Evolutionary conservation across 106 monocot genomes (phyloP).

Genomic region (Acanthochlamys bracteata): DNA sequence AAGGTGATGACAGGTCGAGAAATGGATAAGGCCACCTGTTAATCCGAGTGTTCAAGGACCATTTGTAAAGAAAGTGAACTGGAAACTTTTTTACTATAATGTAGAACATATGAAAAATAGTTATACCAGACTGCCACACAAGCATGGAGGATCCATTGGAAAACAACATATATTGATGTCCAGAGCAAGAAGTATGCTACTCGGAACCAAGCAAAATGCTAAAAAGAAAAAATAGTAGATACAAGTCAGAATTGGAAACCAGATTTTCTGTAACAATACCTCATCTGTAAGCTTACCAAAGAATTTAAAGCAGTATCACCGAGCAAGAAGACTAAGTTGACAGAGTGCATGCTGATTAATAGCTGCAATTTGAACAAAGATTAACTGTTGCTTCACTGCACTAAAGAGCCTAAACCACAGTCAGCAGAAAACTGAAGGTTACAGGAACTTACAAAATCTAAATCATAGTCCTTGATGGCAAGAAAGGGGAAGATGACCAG

Average conservation of each 20-base stretch:
- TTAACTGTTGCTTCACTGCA: no score
- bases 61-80: no score
- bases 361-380: constrained; percentile 25
- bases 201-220: constrained; percentile 82
- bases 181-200: constrained; percentile 75
- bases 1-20: constrained; percentile 52
- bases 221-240: constrained; percentile 1
- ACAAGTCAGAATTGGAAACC: not conserved
- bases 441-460: constrained; percentile 70
- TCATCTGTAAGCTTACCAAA: constrained; percentile 31
- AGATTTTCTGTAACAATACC: not conserved
- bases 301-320: constrained; percentile 58
- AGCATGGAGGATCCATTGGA: constrained; percentile 75
- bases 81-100: not conserved
- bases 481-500: constrained; percentile 89
- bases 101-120: not conserved
- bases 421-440: not conserved
- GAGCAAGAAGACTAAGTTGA: constrained; percentile 66
- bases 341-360: constrained; percentile 57
- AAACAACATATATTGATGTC: constrained; percentile 60
- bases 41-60: not conserved
- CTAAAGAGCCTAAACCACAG: not conserved
- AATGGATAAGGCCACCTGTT: constrained; percentile 91
- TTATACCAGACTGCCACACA: constrained; percentile 51
- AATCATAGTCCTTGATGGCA: constrained; percentile 70